Evolutionary conservation across 371 early-diverging fungal genomes (phyloP).

Genomic region (Nematocida homosporus): DNA sequence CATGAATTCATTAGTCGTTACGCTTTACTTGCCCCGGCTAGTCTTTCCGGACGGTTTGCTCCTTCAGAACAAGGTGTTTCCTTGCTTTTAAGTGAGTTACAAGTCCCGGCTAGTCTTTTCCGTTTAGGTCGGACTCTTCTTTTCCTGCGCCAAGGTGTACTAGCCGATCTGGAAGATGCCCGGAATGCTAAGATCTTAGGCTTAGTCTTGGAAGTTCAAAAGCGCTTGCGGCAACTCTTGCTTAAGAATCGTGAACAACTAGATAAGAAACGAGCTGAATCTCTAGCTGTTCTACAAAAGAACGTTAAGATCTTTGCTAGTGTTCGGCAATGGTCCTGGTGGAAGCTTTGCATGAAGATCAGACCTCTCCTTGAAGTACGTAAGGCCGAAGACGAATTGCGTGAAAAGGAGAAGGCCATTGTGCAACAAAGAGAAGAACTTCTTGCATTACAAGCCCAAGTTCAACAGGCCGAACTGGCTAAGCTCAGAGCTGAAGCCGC

Average conservation of each 20-base stretch:
- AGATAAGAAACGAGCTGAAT: slow-evolving; percentile 18
- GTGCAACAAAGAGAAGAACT: slow-evolving; percentile 79
- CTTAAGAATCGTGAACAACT: slow-evolving; percentile 69
- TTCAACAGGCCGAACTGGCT: slow-evolving; percentile 74
- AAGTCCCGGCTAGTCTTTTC: slow-evolving; percentile 68
- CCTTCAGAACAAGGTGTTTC: slow-evolving; percentile 24
- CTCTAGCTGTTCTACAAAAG: slow-evolving; percentile 55
- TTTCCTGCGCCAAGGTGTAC: slow-evolving; percentile 92
- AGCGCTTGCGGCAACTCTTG: slow-evolving; percentile 78
- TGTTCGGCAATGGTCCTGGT: slow-evolving; percentile 66
- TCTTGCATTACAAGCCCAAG: slow-evolving; percentile 70
- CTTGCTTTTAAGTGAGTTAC: slow-evolving; percentile 16
- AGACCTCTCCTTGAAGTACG: slow-evolving; percentile 87
- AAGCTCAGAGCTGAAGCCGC: slow-evolving; percentile 71
- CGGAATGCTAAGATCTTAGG: slow-evolving; percentile 72
- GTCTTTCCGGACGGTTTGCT: not conserved
- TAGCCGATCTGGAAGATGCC: slow-evolving; percentile 86
- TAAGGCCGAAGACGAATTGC: slow-evolving; percentile 73
- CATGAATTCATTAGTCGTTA: slow-evolving; percentile 89
- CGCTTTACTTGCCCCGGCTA: slow-evolving; percentile 70
- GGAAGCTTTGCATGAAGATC: slow-evolving; percentile 79
- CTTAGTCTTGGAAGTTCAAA: slow-evolving; percentile 73
- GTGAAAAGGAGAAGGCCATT: slow-evolving; percentile 78
- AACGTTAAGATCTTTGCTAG: slow-evolving; percentile 57
- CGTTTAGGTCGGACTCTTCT: slow-evolving; percentile 87